These are phyloP conservation scores for Psilocybe sp. DNA, from an alignment of 768 basidiomycete species.

Conservation along the genomic window DNA sequence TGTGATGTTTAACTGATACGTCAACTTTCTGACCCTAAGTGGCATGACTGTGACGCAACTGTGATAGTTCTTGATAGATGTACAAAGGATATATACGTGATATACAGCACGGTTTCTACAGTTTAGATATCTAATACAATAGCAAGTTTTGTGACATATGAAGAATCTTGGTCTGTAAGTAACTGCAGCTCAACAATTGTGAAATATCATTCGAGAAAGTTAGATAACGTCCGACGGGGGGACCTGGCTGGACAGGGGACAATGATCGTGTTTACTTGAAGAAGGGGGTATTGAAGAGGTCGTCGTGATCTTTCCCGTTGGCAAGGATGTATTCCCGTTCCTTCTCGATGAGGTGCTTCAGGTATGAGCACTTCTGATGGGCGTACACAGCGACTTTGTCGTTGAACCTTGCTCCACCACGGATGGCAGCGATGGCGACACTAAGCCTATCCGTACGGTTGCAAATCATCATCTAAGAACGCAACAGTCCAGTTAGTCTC, in stretches of 20 bases:
- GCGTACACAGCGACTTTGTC: constrained; percentile 52
- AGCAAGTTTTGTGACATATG: no score
- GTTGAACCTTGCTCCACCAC: constrained; percentile 51
- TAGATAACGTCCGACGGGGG: no score
- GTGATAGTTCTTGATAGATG: no score
- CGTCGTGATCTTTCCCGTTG: constrained; percentile 51
- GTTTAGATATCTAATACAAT: no score
- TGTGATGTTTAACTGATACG: no score
- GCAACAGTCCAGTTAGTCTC: background rate
- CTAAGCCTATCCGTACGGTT: constrained; percentile 69
- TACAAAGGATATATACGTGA: no score
- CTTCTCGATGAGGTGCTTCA: constrained; percentile 60
- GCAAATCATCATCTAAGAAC: constrained; percentile 67
- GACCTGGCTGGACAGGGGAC: no score
- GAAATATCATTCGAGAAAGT: no score
- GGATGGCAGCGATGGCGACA: constrained; percentile 60
- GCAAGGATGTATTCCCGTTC: constrained; percentile 60
- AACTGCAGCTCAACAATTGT: no score
- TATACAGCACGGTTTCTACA: no score
- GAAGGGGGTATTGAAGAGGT: constrained; percentile 44
- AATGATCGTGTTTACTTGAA: constrained; percentile 35
- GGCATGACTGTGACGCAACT: no score
- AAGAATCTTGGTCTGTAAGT: background rate
- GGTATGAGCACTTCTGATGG: constrained; percentile 52
- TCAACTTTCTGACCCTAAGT: no score